Conservation (phyloP, 306 rosid species). For the Senna siamea region DNA sequence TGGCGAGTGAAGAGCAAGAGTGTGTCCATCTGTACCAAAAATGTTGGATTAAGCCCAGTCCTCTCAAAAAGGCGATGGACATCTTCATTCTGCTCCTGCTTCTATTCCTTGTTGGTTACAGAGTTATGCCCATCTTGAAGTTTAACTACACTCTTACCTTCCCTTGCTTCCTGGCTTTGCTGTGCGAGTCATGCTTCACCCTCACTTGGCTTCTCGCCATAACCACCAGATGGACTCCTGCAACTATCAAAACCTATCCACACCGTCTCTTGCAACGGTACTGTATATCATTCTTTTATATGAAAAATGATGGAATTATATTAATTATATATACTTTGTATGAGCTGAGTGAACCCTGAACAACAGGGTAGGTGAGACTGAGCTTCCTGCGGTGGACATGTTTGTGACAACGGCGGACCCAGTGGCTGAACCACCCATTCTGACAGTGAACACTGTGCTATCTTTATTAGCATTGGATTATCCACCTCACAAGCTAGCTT, state of each 20-base stretch:
- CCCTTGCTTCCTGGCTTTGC: constrained; percentile 59
- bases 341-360: no score
- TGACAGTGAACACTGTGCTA: constrained; percentile 66
- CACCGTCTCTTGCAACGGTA: constrained; percentile 52
- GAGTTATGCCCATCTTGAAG: constrained; percentile 39
- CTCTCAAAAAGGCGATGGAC: constrained; percentile 33
- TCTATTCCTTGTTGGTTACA: constrained; percentile 46
- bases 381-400: constrained; percentile 62
- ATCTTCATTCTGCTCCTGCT: constrained; percentile 45
- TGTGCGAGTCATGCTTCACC: constrained; percentile 64
- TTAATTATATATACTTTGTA: no score
- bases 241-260: constrained; percentile 51
- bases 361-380: no score
- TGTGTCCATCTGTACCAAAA: constrained; percentile 47
- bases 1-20: not conserved
- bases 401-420: constrained; percentile 77
- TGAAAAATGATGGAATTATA: no score
- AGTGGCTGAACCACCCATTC: constrained; percentile 60
- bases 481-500: constrained; percentile 68
- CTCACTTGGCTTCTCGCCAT: constrained; percentile 44
- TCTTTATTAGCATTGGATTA: constrained; percentile 74
- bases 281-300: no score
- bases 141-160: constrained; percentile 36
- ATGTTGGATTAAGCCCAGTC: constrained; percentile 14
- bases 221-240: constrained; percentile 53